Evolutionary conservation across 768 basidiomycete genomes (phyloP).

Genomic region (Trametes elegans): DNA sequence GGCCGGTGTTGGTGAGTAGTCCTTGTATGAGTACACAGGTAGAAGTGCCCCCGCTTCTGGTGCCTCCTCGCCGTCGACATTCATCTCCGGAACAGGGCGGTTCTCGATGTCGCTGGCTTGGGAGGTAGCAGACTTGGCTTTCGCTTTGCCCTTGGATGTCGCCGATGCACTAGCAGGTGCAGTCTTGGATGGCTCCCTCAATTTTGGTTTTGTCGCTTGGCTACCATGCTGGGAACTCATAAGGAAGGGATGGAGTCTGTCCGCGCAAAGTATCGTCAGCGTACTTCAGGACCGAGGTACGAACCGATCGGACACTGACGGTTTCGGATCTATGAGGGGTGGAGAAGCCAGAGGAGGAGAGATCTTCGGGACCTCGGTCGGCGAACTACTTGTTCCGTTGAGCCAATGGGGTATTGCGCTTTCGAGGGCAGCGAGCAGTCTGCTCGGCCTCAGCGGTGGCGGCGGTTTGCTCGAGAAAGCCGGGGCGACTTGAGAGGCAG

Average conservation of each 20-base stretch:
- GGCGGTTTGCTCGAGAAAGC: not conserved
- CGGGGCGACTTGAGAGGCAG: not conserved
- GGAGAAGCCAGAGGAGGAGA: not conserved
- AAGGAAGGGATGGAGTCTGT: not conserved
- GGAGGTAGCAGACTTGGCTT: not conserved
- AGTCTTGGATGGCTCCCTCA: not conserved
- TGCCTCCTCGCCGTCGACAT: not conserved
- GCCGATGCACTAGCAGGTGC: not conserved
- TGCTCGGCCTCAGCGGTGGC: constrained; percentile 19
- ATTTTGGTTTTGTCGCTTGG: not conserved
- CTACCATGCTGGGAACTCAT: not conserved
- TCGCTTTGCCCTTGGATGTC: not conserved
- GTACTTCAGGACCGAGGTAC: no score
- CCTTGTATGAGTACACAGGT: constrained; percentile 39
- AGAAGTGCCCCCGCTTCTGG: constrained; percentile 1
- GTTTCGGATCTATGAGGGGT: not conserved
- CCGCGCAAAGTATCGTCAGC: no score
- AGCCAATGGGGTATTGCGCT: constrained; percentile 17
- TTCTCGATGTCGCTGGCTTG: constrained; percentile 7
- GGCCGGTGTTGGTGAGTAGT: constrained; percentile 32
- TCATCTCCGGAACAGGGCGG: not conserved
- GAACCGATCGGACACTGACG: no score
- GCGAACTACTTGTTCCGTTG: not conserved
- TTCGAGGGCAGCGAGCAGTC: constrained; percentile 24
- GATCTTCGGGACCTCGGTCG: not conserved